Percentiles rank a stretch among this genome's conserved stretches.
These are phyloP conservation scores for Colletotrichum brevisporum DNA, from an alignment of 2,329 filamentous ascomycete genomes.

Conservation along the genomic window DNA sequence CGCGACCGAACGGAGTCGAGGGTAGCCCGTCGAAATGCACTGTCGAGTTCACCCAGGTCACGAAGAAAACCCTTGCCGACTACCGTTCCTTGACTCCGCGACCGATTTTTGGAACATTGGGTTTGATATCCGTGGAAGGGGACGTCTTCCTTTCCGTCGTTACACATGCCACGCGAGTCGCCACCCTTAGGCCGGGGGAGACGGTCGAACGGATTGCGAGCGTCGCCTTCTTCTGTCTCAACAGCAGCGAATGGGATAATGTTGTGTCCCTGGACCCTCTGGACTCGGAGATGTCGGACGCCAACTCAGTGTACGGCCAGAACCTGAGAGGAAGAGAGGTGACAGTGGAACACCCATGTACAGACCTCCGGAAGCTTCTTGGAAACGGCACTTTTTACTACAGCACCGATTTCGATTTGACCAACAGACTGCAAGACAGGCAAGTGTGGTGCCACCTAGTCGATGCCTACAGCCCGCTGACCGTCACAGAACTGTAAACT, in stretches of 20 bases:
- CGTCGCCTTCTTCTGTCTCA: slow-evolving; percentile 95
- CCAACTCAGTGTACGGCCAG: slow-evolving; percentile 63
- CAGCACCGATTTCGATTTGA: slow-evolving; percentile 97
- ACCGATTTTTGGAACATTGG: slow-evolving; percentile 87
- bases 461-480: slow-evolving; percentile 37
- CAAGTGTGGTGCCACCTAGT: slow-evolving; percentile 50
- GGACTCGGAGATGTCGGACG: slow-evolving; percentile 64
- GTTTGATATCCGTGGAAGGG: slow-evolving; percentile 84
- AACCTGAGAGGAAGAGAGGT: slow-evolving; percentile 76
- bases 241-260: slow-evolving; percentile 87
- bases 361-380: slow-evolving; percentile 91
- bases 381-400: slow-evolving; percentile 98
- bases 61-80: slow-evolving; percentile 77
- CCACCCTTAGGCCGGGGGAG: slow-evolving; percentile 87
- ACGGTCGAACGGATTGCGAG: slow-evolving; percentile 88
- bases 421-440: slow-evolving; percentile 92
- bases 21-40: slow-evolving; percentile 77
- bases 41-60: slow-evolving; percentile 83
- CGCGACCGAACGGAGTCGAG: slow-evolving; percentile 58
- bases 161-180: slow-evolving; percentile 82
- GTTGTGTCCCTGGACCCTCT: slow-evolving; percentile 70
- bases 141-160: slow-evolving; percentile 95
- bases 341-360: slow-evolving; percentile 86
- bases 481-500: slow-evolving; percentile 75
- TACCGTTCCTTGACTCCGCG: slow-evolving; percentile 83